Conservation (phyloP, 805 yeast genomes). For the Ogataea saltuana region DNA sequence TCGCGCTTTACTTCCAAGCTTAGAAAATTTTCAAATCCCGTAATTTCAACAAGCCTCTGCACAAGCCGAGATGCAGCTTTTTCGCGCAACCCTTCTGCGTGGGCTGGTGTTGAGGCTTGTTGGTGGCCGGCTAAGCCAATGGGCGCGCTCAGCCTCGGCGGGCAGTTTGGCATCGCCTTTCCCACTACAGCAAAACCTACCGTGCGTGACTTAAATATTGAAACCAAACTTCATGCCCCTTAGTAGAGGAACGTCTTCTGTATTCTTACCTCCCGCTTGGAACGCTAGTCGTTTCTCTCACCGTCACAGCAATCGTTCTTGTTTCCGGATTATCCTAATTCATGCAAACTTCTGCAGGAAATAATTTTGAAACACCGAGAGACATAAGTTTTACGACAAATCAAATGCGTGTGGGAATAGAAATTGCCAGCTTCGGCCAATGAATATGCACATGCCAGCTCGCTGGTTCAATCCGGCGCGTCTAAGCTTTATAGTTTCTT, state of each 20-base stretch:
- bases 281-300: too few relatives aligned
- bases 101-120: not conserved
- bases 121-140: not conserved
- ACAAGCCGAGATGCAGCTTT: not conserved
- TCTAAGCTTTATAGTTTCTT: slow-evolving; percentile 4
- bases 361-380: not conserved
- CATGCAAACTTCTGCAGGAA: not conserved
- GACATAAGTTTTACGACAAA: too few relatives aligned
- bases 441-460: too few relatives aligned
- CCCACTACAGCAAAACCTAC: too few relatives aligned
- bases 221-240: too few relatives aligned
- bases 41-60: not conserved
- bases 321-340: too few relatives aligned
- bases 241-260: too few relatives aligned
- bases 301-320: not conserved
- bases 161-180: too few relatives aligned
- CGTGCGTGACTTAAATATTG: too few relatives aligned
- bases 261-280: not conserved
- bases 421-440: too few relatives aligned
- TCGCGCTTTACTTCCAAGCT: not conserved
- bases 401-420: not conserved
- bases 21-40: not conserved
- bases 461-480: too few relatives aligned
- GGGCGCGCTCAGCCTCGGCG: not conserved
- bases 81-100: not conserved